Percentiles rank a stretch among this genome's conserved stretches.
These are phyloP conservation scores for Taphrina deformans DNA, from an alignment of 1,139 yeast genomes.

Conservation along the genomic window DNA sequence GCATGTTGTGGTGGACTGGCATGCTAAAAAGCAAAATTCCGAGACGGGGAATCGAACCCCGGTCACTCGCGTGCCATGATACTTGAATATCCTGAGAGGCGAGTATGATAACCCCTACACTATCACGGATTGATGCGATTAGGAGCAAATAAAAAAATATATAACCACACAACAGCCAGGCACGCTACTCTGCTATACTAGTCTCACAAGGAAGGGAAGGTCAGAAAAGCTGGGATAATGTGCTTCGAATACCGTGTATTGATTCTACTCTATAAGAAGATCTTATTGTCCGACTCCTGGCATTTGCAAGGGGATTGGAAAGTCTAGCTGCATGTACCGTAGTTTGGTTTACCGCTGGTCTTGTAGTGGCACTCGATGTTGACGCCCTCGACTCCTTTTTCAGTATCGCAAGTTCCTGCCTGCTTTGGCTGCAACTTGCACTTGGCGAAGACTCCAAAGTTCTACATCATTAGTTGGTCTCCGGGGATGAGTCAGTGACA, in stretches of 20 bases:
- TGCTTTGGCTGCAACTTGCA: background rate
- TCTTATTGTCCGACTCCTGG: too few relatives aligned
- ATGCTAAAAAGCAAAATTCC: background rate
- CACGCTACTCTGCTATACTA: too few relatives aligned
- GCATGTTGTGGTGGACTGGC: background rate
- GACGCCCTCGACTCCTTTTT: background rate
- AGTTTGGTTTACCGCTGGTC: background rate
- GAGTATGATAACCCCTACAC: constrained; percentile 26
- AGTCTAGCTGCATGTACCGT: background rate
- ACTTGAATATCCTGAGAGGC: background rate
- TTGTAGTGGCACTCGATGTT: background rate
- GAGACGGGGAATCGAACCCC: constrained; percentile 26
- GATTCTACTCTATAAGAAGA: too few relatives aligned
- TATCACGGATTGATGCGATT: background rate
- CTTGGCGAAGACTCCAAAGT: constrained; percentile 9
- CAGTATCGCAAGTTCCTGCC: background rate
- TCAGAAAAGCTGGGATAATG: too few relatives aligned
- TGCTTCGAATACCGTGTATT: too few relatives aligned
- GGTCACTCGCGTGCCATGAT: constrained; percentile 8
- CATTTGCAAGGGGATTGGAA: too few relatives aligned
- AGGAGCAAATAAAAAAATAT: background rate
- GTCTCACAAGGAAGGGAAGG: too few relatives aligned
- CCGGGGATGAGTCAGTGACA: background rate
- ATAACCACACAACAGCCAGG: too few relatives aligned
- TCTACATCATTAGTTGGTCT: background rate